These are phyloP conservation scores for Pezicula carpinea DNA, from an alignment of 2,329 filamentous ascomycete genomes.

Conservation along the genomic window DNA sequence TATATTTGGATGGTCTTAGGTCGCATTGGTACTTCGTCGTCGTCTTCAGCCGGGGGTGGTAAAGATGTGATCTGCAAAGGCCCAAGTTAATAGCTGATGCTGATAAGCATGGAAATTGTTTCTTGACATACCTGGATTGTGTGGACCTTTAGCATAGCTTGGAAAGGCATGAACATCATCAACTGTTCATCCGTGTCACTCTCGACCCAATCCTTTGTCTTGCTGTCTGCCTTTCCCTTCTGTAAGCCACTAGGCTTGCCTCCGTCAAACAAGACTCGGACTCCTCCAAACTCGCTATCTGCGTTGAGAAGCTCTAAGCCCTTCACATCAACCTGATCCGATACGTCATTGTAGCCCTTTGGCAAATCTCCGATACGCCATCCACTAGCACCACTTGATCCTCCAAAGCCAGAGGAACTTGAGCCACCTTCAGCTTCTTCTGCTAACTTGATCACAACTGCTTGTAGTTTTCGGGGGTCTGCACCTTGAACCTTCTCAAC, in stretches of 20 bases:
- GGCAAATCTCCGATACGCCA: constrained; percentile 77
- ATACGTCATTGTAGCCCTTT: constrained; percentile 78
- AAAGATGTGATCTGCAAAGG: constrained; percentile 71
- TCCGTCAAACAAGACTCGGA: constrained; percentile 68
- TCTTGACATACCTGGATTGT: constrained; percentile 56
- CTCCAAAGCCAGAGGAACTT: constrained; percentile 25
- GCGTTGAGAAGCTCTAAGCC: constrained; percentile 85
- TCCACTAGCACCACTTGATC: constrained; percentile 36
- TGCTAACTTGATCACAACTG: constrained; percentile 66
- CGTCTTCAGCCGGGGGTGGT: constrained; percentile 55
- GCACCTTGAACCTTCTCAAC: constrained; percentile 70
- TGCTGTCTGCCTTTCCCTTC: constrained; percentile 48
- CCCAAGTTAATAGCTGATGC: neutral
- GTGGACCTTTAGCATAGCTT: constrained; percentile 83
- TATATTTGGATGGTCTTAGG: constrained; percentile 82
- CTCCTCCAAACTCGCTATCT: constrained; percentile 69
- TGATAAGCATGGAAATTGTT: neutral
- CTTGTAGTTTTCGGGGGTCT: constrained; percentile 64
- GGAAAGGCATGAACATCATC: constrained; percentile 88
- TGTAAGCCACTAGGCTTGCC: constrained; percentile 60
- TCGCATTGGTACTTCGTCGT: constrained; percentile 73
- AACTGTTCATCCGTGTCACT: constrained; percentile 97
- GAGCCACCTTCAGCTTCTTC: constrained; percentile 50
- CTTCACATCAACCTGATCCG: constrained; percentile 71
- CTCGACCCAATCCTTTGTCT: constrained; percentile 78